Conservation (phyloP, 306 rosid genomes). For the Alnus glutinosa region DNA sequence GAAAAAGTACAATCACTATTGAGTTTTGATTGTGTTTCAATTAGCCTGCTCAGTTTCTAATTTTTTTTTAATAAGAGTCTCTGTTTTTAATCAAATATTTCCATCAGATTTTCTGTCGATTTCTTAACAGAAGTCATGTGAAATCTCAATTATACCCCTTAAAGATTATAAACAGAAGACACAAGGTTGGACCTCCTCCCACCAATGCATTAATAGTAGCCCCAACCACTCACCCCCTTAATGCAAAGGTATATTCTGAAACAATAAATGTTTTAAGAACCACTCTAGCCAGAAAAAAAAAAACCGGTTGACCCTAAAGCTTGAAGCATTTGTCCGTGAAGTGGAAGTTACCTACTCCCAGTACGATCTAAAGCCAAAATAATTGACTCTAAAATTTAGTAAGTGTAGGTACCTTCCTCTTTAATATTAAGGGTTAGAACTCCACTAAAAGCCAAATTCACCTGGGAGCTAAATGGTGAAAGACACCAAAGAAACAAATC, state of each 20-base stretch:
- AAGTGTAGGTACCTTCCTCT: neutral
- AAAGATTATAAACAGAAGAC: too few relatives aligned
- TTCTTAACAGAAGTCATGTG: too few relatives aligned
- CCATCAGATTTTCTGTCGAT: too few relatives aligned
- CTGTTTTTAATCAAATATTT: too few relatives aligned
- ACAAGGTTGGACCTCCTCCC: too few relatives aligned
- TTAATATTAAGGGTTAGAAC: neutral
- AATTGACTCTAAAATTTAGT: neutral
- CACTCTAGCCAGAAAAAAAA: neutral
- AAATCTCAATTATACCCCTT: too few relatives aligned
- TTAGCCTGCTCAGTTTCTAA: too few relatives aligned
- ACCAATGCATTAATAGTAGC: too few relatives aligned
- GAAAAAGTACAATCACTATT: too few relatives aligned
- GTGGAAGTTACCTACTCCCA: neutral
- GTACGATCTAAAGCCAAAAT: neutral
- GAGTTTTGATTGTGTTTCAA: too few relatives aligned
- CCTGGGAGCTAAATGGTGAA: neutral
- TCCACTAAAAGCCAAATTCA: neutral
- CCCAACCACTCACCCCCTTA: neutral
- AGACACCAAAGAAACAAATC: neutral
- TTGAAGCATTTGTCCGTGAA: neutral
- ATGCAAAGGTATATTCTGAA: neutral
- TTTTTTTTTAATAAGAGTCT: too few relatives aligned
- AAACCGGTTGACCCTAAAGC: neutral
- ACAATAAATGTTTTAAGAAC: neutral